Evolutionary conservation across 225 moss, liverwort and hornwort species (phyloP).

Genomic region (Marchantia polymorpha): DNA sequence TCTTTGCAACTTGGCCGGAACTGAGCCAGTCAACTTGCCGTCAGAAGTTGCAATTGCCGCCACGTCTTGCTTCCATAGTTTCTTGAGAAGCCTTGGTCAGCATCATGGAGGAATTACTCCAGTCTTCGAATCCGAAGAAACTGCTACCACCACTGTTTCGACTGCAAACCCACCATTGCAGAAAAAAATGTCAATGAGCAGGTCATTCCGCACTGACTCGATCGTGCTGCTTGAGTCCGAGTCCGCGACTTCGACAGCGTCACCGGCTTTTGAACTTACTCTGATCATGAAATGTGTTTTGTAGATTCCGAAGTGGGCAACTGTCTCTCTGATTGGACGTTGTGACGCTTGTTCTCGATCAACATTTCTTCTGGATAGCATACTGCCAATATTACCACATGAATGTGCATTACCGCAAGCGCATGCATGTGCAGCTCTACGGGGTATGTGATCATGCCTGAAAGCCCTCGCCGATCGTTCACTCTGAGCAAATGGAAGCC

Average conservation of each 20-base stretch:
- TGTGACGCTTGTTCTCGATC: background rate
- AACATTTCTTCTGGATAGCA: background rate
- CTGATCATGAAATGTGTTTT: background rate
- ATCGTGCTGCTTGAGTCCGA: background rate
- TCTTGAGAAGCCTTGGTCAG: background rate
- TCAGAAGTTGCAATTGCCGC: background rate
- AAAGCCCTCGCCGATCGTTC: background rate
- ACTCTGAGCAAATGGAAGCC: background rate
- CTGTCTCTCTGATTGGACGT: background rate
- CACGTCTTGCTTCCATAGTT: background rate
- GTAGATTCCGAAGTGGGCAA: slow-evolving; percentile 4
- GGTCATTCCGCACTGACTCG: background rate
- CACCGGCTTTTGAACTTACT: background rate
- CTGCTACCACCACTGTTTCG: background rate
- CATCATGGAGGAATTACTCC: background rate
- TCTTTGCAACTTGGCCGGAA: background rate
- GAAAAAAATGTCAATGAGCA: background rate
- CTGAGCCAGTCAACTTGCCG: background rate
- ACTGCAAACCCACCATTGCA: background rate
- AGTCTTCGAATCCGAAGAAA: background rate
- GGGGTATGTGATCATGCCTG: background rate
- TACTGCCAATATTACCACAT: slow-evolving; percentile 3
- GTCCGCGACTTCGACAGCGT: background rate
- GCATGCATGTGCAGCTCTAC: background rate
- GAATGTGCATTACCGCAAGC: background rate